Percentiles rank a stretch among this genome's conserved stretches.
Evolutionary conservation across 768 basidiomycete species (phyloP).

Genomic region (Rhodotorula babjevae): DNA sequence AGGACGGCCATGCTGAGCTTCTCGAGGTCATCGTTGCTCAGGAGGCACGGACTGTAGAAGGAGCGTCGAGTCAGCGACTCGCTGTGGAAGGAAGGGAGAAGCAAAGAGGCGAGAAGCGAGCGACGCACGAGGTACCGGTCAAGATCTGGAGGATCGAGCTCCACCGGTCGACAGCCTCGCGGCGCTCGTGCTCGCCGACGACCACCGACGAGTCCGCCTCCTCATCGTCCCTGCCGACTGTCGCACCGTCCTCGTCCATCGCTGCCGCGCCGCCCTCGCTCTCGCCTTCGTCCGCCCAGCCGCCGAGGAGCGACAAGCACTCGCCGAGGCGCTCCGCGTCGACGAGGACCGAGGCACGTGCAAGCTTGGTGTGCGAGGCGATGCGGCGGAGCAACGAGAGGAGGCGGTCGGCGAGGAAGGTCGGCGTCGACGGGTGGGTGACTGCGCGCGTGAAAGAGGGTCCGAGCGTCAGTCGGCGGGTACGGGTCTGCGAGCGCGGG

Average conservation of each 20-base stretch:
- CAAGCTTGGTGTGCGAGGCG: neutral
- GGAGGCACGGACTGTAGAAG: neutral
- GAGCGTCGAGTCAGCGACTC: neutral
- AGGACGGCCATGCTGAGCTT: neutral
- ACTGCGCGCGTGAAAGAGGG: too few relatives aligned
- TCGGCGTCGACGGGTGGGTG: conserved; percentile 7
- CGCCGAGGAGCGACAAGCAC: neutral
- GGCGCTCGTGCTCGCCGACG: neutral
- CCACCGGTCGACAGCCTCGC: neutral
- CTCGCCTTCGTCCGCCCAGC: neutral
- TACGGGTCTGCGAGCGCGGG: too few relatives aligned
- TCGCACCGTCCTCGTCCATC: neutral
- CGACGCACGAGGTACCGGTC: neutral
- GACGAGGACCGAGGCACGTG: neutral
- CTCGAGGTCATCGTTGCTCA: neutral
- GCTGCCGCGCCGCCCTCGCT: neutral
- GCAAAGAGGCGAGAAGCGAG: too few relatives aligned
- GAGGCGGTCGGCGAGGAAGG: neutral
- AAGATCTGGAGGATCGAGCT: conserved; percentile 1
- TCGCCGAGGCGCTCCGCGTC: neutral
- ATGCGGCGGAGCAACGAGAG: conserved; percentile 2
- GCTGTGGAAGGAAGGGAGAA: neutral
- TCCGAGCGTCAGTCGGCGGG: too few relatives aligned
- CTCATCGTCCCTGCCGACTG: neutral
- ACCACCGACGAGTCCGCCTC: neutral